Base-by-base conservation (phyloP, 1,139 yeast genomes). In the Saccharomyces pastorianus region DNA sequence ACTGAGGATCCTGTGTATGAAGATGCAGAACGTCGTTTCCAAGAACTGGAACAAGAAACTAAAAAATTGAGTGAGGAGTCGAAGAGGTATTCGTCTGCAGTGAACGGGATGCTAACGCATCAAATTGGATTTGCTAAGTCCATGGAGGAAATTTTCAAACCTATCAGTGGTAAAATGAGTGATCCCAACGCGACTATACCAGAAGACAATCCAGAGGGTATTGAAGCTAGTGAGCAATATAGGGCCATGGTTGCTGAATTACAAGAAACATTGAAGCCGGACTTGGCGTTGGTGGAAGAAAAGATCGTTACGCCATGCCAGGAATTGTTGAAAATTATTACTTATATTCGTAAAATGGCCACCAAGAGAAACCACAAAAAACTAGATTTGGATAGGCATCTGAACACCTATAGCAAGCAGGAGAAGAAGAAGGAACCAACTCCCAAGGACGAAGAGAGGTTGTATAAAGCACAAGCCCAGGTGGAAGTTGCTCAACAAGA, bases 141-240 rank as follows among this genome's bases (percentile, higher is more conserved):
- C 1, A 89, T 95, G 72, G 97, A 90, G 70, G 97, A 91, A 68
- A 88, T 93, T 55, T 93, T 90, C 75, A 89, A 91, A 73, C 99
- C 99, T 2, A 93, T 93, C 59, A 83, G 93, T 56, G 99, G 99
- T 38, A 82, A 91, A 58, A 76, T 88, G 71, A 84, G 95, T 13
- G 98, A 93, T 67, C 97, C 98, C 7, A 85, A 83, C 65, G 81
- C 95, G 6, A 70, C 89, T 3, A 80, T 82, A 46, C 95, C 90
- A 0, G 98, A 93, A 69, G 97, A 95, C 62, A 90, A 91, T 66
- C 98, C 97, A 4, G 95, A 91, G 56, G 99, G 98, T 62, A 89
- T 93, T 60, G 82, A 87, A 64, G 99, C 99, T 0, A 83, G 96
- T 64, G 96, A 88, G 67, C 95, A 87, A 69, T 93, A 91, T 71